These are phyloP conservation scores for Daucus carota DNA, from an alignment of 129 eudicot species.

Conservation along the genomic window DNA sequence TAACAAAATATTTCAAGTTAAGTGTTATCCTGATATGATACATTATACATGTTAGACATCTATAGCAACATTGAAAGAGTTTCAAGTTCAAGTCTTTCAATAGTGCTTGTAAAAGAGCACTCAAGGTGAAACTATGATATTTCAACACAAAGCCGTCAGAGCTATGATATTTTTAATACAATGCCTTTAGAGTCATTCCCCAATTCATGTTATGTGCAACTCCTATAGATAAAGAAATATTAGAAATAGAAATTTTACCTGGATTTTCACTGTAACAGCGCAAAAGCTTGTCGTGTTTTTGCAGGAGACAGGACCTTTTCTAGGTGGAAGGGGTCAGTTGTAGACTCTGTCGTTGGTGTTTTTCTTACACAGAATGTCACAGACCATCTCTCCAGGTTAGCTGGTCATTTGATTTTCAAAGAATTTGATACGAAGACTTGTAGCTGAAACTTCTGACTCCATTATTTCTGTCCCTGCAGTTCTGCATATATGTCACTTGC, in stretches of 20 bases:
- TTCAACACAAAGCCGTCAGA: no score
- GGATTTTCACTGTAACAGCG: not conserved
- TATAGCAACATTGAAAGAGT: no score
- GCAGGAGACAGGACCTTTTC: slow-evolving; percentile 95
- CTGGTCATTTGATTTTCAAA: slow-evolving; percentile 5
- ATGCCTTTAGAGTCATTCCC: not conserved
- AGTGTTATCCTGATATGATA: no score
- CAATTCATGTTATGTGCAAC: not conserved
- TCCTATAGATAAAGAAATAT: not conserved
- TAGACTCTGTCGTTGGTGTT: slow-evolving; percentile 95
- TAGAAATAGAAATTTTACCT: not conserved
- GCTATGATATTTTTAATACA: no score
- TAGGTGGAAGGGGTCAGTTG: slow-evolving; percentile 91
- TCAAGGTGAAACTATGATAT: no score
- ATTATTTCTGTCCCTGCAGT: slow-evolving; percentile 40
- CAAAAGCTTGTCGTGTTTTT: not conserved
- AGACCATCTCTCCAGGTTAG: slow-evolving; percentile 89
- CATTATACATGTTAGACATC: no score
- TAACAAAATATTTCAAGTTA: no score
- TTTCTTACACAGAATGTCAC: slow-evolving; percentile 96
- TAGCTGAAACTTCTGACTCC: not conserved
- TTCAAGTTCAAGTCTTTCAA: no score
- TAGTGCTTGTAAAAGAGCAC: no score
- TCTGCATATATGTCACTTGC: slow-evolving; percentile 97
- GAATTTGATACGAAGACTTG: slow-evolving; percentile 10